Evolutionary conservation across 2,329 filamentous ascomycete genomes (phyloP).

Genomic region (Parascedosporium putredinis): DNA sequence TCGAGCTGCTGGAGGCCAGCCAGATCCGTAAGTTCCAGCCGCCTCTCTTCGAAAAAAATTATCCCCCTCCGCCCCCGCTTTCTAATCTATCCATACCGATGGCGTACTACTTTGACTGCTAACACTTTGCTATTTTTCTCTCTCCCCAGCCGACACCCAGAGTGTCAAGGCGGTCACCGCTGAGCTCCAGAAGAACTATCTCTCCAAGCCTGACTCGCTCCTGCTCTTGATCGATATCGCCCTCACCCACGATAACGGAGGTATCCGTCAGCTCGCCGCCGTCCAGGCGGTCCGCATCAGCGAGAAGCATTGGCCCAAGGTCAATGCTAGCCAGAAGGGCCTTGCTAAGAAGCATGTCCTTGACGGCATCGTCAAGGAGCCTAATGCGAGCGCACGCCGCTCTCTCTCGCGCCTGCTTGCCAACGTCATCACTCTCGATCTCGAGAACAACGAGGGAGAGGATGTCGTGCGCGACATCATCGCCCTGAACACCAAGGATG

Average conservation of each 20-base stretch:
- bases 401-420: conserved; percentile 82
- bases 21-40: conserved; percentile 61
- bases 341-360: conserved; percentile 74
- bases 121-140: conserved; percentile 28
- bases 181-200: conserved; percentile 87
- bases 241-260: conserved; percentile 61
- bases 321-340: conserved; percentile 65
- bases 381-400: conserved; percentile 67
- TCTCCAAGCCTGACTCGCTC: conserved; percentile 73
- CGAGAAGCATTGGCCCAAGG: conserved; percentile 71
- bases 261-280: conserved; percentile 79
- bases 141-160: conserved; percentile 65
- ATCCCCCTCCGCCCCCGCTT: conserved; percentile 8
- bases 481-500: conserved; percentile 65
- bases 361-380: conserved; percentile 72
- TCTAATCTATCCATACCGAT: background rate
- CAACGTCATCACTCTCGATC: conserved; percentile 74
- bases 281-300: conserved; percentile 82
- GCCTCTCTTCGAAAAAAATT: background rate
- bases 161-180: conserved; percentile 84
- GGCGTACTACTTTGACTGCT: too few species aligned
- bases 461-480: conserved; percentile 72
- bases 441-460: conserved; percentile 63
- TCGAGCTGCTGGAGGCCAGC: conserved; percentile 77
- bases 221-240: conserved; percentile 81